These are phyloP conservation scores for Saposhnikovia divaricata DNA, from an alignment of 129 eudicot genomes.

Conservation along the genomic window DNA sequence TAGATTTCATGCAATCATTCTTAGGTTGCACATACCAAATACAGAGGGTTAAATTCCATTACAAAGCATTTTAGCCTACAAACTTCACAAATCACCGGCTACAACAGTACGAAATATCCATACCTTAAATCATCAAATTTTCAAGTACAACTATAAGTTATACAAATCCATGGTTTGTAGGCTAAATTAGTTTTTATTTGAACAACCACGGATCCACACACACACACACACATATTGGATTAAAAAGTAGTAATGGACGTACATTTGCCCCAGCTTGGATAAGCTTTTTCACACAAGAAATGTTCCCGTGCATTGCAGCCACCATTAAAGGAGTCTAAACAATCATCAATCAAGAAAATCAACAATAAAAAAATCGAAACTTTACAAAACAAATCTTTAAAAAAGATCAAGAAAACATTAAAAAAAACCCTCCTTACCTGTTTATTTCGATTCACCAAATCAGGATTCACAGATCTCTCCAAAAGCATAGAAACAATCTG, in stretches of 20 bases:
- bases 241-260: background rate
- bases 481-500: constrained; percentile 63
- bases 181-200: background rate
- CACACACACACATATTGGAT: background rate
- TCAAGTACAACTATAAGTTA: too few relatives aligned
- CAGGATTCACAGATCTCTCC: constrained; percentile 19
- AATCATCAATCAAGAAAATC: constrained; percentile 14
- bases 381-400: background rate
- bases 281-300: constrained; percentile 57
- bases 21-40: background rate
- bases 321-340: constrained; percentile 75
- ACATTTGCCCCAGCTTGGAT: constrained; percentile 27
- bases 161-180: background rate
- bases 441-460: constrained; percentile 9
- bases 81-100: background rate
- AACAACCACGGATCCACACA: too few relatives aligned
- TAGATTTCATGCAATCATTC: background rate
- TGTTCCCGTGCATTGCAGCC: constrained; percentile 82
- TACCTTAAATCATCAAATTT: background rate
- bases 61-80: background rate
- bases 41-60: background rate
- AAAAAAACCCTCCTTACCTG: background rate
- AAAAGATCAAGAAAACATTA: background rate
- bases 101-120: background rate
- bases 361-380: background rate